Base-by-base conservation (phyloP, 805 yeast genomes). In the Pichia paraexigua region DNA sequence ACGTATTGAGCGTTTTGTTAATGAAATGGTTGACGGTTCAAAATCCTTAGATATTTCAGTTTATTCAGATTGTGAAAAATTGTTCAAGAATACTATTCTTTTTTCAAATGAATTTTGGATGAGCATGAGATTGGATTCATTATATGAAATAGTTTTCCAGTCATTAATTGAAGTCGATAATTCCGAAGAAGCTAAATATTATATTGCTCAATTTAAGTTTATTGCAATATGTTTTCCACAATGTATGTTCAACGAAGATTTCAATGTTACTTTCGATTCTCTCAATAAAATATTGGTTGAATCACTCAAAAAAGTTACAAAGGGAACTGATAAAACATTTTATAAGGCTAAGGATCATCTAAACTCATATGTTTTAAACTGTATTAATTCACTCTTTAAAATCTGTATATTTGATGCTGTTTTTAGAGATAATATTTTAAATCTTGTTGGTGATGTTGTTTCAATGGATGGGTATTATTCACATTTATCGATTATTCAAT, bases 321-420 rank as follows among this genome's bases (percentile, higher is more conserved):
- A 43, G 22, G 60, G 58, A 11, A 49, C 52, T n/a, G 60, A 59
- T 18, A 67, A 59, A 20, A 58, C 66, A 45, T 75, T 74, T 53
- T 76, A 77, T 55, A 78, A 74, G 56, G 59, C 70, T 6, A 71
- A 67, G 50, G 78, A 76, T 47, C 65, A 61, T n/a, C 63, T 71
- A 5, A 58, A 53, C 45, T 75, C 76, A 4, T 64, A 63, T 40
- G 60, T 63, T 41, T 40, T 59, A 24, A 41, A 45, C 3, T 47
- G 49, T n/a, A 39, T 53, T 18, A 45, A 21, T 15, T 43, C 56
- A 15, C n/a, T 63, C 9, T 21, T 62, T 21, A 59, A 55, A 13
- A 43, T 58, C 12, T 51, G 52, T 18, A 24, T 47, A 7, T 41
- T 57, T 24, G 35, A 37, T 28, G 1, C 7, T 2, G 41, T 28